Evolutionary conservation across 163 green algal species (phyloP).

Genomic region (Coccomyxa subellipsoidea): DNA sequence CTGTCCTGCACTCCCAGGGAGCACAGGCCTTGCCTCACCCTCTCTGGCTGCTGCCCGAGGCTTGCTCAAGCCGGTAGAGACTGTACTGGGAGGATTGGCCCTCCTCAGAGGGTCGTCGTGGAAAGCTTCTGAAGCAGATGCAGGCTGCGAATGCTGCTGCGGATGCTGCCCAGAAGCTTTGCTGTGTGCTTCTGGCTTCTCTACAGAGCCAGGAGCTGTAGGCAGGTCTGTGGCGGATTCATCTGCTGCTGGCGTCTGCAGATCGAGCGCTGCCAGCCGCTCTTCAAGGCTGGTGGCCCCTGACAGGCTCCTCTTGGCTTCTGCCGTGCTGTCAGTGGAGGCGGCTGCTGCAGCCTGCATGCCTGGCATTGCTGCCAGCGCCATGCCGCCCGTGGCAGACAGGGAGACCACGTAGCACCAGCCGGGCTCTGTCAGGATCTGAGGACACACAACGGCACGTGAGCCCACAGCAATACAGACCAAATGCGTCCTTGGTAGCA

Average conservation of each 20-base stretch:
- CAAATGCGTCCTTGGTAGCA: too few species aligned
- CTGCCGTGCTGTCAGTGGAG: too few species aligned
- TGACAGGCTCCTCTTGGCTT: not conserved
- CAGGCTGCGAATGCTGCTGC: not conserved
- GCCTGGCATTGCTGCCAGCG: not conserved
- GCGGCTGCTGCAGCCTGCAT: not conserved
- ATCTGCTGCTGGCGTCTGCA: not conserved
- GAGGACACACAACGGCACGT: not conserved
- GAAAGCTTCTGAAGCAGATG: not conserved
- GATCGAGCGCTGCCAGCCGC: not conserved
- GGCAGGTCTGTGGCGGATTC: not conserved
- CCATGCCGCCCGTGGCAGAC: not conserved
- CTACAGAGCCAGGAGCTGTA: not conserved
- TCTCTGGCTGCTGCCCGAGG: not conserved
- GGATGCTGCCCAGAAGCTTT: not conserved
- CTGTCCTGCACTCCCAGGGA: not conserved
- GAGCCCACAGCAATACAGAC: not conserved
- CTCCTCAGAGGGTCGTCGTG: not conserved
- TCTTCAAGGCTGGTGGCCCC: not conserved
- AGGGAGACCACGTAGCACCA: slow-evolving; percentile 18
- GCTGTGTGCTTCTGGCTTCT: not conserved
- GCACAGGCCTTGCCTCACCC: not conserved
- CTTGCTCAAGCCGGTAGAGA: not conserved
- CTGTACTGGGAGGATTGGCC: not conserved
- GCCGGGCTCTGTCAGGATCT: slow-evolving; percentile 13